A percentile compares a stretch with the other conserved stretches of the same genome.
Evolutionary conservation across 805 yeast species (phyloP).

Genomic region (Starmerella sirachaensis): DNA sequence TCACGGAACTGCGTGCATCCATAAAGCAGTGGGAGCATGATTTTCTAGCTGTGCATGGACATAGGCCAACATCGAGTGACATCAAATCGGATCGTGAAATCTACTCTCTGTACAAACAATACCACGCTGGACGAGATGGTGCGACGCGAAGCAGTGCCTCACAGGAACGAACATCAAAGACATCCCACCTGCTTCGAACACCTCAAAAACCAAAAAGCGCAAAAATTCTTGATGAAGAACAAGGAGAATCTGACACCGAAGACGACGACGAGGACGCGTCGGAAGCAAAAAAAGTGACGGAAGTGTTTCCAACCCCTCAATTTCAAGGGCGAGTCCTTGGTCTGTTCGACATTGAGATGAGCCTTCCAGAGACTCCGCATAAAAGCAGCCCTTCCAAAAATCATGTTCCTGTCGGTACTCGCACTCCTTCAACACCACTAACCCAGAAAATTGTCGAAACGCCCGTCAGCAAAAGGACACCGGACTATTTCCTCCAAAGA

Average conservation of each 20-base stretch:
- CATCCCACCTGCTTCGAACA: neutral
- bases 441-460: conserved; percentile 10
- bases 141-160: neutral
- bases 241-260: conserved; percentile 2
- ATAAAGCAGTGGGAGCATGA: conserved; percentile 19
- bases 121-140: conserved; percentile 7
- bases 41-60: conserved; percentile 11
- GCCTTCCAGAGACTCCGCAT: conserved; percentile 12
- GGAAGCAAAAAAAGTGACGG: conserved; percentile 5
- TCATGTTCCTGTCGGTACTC: conserved; percentile 2
- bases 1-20: conserved; percentile 10
- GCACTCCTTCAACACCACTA: neutral
- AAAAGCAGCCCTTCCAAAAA: neutral
- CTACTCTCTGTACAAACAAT: conserved; percentile 13
- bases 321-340: conserved; percentile 17
- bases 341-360: conserved; percentile 18
- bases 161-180: conserved; percentile 1
- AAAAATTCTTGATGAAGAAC: neutral
- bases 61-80: conserved; percentile 16
- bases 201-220: conserved; percentile 2
- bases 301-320: conserved; percentile 21
- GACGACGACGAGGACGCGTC: conserved; percentile 12
- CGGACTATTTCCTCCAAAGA: conserved; percentile 15
- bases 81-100: conserved; percentile 13
- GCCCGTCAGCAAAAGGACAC: conserved; percentile 18